Percentiles rank a stretch among this genome's conserved stretches.
phyloP scores from a whole-genome alignment of 2,329 filamentous ascomycete genomes.

The Xylaria sp. region DNA sequence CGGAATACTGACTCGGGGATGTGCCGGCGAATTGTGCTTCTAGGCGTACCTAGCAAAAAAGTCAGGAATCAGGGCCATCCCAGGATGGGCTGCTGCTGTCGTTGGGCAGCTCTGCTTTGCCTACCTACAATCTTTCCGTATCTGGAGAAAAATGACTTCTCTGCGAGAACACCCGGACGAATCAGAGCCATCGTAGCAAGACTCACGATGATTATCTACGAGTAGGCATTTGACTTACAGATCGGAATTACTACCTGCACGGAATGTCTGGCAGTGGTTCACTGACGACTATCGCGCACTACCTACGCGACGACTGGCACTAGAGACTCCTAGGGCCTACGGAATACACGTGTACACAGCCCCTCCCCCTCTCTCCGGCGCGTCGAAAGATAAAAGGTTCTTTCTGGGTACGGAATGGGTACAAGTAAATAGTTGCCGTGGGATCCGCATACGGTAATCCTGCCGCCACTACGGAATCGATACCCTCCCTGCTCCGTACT shows the following conservation, averaged over 20 bases:
- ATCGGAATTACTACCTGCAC: neutral
- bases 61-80: neutral
- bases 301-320: no score
- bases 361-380: no score
- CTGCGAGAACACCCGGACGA: neutral
- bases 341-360: no score
- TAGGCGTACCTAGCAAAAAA: neutral
- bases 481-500: no score
- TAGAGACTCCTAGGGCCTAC: no score
- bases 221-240: neutral
- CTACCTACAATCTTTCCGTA: neutral
- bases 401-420: no score
- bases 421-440: no score
- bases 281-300: no score
- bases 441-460: no score
- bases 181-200: constrained; percentile 6
- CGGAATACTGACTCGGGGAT: constrained; percentile 1
- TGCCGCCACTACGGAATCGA: no score
- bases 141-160: constrained; percentile 2
- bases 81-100: no score
- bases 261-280: neutral
- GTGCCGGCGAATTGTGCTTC: neutral
- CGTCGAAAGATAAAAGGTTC: no score
- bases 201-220: neutral
- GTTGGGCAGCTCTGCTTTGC: neutral